These are phyloP conservation scores for Dipodascus geniculatus DNA, from an alignment of 805 yeast genomes.

Conservation along the genomic window DNA sequence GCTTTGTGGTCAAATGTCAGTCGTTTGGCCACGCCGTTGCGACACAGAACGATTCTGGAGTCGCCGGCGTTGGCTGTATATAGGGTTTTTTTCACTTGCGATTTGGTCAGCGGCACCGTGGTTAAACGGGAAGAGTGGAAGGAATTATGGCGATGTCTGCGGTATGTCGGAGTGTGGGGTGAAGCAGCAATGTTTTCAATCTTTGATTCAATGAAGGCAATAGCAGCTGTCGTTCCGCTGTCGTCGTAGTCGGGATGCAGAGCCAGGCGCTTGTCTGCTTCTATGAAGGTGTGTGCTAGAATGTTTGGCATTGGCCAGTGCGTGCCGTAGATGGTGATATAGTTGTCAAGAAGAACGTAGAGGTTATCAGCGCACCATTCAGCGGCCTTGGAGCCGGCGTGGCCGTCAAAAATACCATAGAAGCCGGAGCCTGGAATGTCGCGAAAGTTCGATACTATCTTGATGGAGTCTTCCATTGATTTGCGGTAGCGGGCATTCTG, in stretches of 20 bases:
- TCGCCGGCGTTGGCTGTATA: constrained; percentile 3
- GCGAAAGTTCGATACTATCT: neutral
- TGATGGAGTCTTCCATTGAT: constrained; percentile 2
- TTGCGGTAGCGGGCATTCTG: constrained; percentile 1
- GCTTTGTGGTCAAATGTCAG: constrained; percentile 5
- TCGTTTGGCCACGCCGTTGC: constrained; percentile 1
- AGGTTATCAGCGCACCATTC: constrained; percentile 2
- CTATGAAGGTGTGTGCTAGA: neutral
- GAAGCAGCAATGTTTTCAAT: neutral
- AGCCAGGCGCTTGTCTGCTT: neutral
- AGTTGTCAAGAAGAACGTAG: neutral
- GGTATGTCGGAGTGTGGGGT: neutral
- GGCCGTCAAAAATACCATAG: constrained; percentile 2
- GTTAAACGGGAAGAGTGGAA: neutral
- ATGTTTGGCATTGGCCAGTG: constrained; percentile 1
- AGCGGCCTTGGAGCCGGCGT: constrained; percentile 2
- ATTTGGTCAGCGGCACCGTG: neutral
- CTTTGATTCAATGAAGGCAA: neutral
- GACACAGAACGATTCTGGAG: neutral
- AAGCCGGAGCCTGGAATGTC: constrained; percentile 1
- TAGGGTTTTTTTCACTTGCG: constrained; percentile 20
- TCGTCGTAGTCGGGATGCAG: neutral
- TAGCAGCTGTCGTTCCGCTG: neutral
- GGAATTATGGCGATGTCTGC: neutral
- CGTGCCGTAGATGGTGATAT: neutral